phyloP scores from a whole-genome alignment of 257 asterid genomes.

The Solanum sejunctum region DNA sequence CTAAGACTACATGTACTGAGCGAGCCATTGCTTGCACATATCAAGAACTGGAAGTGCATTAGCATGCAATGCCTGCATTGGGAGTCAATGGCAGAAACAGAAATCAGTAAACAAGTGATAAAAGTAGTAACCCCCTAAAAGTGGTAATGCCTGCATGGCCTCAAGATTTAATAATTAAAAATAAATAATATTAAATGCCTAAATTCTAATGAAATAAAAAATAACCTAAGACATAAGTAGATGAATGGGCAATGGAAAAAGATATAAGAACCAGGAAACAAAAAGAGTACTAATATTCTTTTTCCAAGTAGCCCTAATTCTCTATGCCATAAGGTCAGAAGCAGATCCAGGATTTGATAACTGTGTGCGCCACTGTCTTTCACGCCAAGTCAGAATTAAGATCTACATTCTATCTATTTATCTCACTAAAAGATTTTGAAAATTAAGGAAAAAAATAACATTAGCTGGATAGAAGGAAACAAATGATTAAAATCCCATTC shows the following conservation, averaged over 20 bases:
- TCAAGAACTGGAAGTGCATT: constrained; percentile 97
- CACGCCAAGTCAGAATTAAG: background rate
- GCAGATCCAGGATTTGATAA: background rate
- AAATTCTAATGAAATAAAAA: background rate
- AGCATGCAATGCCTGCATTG: constrained; percentile 83
- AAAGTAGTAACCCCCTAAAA: background rate
- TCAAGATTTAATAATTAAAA: background rate
- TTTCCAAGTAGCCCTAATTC: background rate
- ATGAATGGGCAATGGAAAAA: background rate
- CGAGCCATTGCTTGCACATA: constrained; percentile 97
- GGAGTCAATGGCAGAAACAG: background rate
- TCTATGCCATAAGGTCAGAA: background rate
- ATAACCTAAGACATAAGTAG: background rate
- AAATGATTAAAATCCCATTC: background rate
- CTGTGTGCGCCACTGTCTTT: background rate
- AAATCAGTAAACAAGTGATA: background rate
- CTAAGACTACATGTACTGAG: constrained; percentile 67
- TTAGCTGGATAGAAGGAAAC: background rate
- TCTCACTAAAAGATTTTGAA: background rate
- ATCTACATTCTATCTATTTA: background rate
- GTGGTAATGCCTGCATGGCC: background rate
- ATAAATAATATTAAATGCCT: background rate
- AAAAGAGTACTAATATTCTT: background rate
- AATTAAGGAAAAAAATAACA: background rate
- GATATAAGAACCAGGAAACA: background rate